These are phyloP conservation scores for Trametes sanguinea DNA, from an alignment of 768 basidiomycete genomes.

Conservation along the genomic window DNA sequence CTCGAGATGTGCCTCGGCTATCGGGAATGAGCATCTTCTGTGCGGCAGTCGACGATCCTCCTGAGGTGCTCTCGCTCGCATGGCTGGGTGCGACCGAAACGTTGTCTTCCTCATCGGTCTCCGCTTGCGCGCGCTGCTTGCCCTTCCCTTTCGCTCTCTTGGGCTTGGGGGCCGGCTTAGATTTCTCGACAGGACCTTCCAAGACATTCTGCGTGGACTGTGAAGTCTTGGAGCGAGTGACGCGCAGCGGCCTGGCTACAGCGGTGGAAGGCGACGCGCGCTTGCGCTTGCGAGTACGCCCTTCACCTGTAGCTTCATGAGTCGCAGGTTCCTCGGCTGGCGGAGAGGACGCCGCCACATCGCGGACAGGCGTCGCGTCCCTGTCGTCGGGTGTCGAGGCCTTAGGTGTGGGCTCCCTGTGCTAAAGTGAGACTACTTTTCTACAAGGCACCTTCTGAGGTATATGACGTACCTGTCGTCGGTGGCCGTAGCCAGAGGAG, in stretches of 20 bases:
- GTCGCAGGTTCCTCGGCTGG: conserved; percentile 1
- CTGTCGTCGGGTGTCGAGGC: neutral
- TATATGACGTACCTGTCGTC: too few relatives aligned
- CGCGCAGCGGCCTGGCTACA: conserved; percentile 15
- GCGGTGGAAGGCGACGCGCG: conserved; percentile 14
- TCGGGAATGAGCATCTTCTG: conserved; percentile 36
- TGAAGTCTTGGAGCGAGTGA: conserved; percentile 27
- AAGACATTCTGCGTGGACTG: conserved; percentile 15
- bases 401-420: too few relatives aligned
- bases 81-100: conserved; percentile 25
- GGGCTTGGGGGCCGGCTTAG: neutral
- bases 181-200: neutral
- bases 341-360: neutral
- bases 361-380: neutral
- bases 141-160: conserved; percentile 35
- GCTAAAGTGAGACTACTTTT: too few relatives aligned
- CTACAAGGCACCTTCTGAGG: too few relatives aligned
- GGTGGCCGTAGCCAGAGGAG: too few relatives aligned
- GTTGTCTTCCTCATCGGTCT: conserved; percentile 13
- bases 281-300: conserved; percentile 30
- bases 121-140: conserved; percentile 32
- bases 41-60: conserved; percentile 42
- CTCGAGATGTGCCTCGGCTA: conserved; percentile 29
- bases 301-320: conserved; percentile 9
- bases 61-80: conserved; percentile 33